Conservation (phyloP, 495 filamentous ascomycete species). For the Jackrogersella multiformis region DNA sequence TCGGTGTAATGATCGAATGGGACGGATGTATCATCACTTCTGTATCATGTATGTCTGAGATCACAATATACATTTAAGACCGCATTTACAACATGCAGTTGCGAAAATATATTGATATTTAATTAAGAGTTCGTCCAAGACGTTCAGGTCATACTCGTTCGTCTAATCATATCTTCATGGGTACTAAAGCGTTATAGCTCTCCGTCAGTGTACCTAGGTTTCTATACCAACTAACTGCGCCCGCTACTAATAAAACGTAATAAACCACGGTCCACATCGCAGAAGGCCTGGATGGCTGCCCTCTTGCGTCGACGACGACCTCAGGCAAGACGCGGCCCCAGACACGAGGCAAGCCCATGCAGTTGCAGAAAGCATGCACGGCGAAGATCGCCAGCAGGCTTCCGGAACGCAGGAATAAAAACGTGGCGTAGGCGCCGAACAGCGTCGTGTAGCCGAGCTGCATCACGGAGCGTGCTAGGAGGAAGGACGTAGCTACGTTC, state of each 20-base stretch:
- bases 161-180: constrained; percentile 46
- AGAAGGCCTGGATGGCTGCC: constrained; percentile 17
- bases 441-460: constrained; percentile 94
- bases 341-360: constrained; percentile 84
- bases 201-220: constrained; percentile 79
- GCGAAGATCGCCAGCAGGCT: constrained; percentile 75
- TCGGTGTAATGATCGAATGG: constrained; percentile 1
- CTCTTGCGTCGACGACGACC: constrained; percentile 14
- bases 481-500: constrained; percentile 65
- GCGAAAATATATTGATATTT: neutral
- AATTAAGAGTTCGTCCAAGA: neutral
- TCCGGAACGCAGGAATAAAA: constrained; percentile 88
- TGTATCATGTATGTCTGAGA: neutral
- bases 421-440: constrained; percentile 92
- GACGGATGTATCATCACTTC: constrained; percentile 5
- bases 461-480: constrained; percentile 72
- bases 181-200: constrained; percentile 58
- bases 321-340: constrained; percentile 76
- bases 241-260: constrained; percentile 75
- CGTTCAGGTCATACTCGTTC: neutral
- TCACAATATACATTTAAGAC: neutral
- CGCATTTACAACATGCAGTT: too few species aligned
- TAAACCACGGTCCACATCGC: constrained; percentile 78
- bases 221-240: constrained; percentile 74
- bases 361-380: constrained; percentile 92